phyloP scores from a whole-genome alignment of 495 filamentous ascomycete genomes.

The Entonaema liquescens region DNA sequence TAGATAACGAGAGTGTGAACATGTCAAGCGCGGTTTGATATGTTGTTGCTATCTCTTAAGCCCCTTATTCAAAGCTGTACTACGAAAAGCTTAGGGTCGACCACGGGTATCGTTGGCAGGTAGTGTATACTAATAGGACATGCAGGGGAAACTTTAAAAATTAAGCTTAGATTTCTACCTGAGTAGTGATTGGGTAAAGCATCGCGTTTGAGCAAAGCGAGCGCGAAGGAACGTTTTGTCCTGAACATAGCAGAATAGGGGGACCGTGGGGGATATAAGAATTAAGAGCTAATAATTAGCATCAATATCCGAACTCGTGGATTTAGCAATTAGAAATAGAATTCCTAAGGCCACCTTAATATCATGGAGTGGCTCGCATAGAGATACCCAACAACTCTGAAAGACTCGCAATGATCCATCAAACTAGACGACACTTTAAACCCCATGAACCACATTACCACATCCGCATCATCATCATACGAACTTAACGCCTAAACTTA shows the following conservation, averaged over 20 bases:
- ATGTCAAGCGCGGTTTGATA: neutral
- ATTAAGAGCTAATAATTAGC: no score
- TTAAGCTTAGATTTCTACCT: constrained; percentile 16
- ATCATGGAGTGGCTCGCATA: neutral
- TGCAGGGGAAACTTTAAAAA: neutral
- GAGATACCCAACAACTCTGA: neutral
- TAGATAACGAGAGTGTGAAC: constrained; percentile 6
- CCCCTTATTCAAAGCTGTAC: neutral
- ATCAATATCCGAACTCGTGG: no score
- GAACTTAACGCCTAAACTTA: neutral
- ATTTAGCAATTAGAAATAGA: no score
- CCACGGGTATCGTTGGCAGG: neutral
- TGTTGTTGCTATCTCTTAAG: neutral
- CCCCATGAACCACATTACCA: constrained; percentile 4
- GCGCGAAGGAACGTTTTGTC: neutral
- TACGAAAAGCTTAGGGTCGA: neutral
- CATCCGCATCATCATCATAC: constrained; percentile 19
- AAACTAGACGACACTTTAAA: neutral
- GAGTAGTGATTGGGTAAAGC: neutral
- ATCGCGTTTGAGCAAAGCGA: neutral
- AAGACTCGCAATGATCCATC: neutral
- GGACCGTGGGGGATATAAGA: neutral
- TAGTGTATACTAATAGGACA: no score
- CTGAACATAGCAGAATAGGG: neutral
- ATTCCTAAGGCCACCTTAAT: neutral